Percentiles rank a stretch among this genome's conserved stretches.
Evolutionary conservation across 1,139 yeast species (phyloP).

Genomic region (Pichia sp.): DNA sequence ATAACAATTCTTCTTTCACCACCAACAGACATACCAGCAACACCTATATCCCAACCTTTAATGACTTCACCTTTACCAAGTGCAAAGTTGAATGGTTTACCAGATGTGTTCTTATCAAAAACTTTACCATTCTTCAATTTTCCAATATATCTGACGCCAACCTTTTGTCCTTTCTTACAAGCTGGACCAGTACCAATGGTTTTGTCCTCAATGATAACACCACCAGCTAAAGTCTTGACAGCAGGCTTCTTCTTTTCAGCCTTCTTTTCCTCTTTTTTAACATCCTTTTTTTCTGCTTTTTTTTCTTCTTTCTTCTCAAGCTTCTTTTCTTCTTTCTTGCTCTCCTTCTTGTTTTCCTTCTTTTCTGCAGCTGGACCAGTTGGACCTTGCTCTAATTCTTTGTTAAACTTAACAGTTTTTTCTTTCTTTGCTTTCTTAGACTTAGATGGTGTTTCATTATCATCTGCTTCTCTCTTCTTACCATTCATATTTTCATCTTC

Average conservation of each 20-base stretch:
- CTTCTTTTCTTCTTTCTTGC: slow-evolving; percentile 29
- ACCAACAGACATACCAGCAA: slow-evolving; percentile 96
- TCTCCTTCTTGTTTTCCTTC: slow-evolving; percentile 19
- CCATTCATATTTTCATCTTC: slow-evolving; percentile 35
- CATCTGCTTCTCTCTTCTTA: slow-evolving; percentile 33
- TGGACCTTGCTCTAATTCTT: slow-evolving; percentile 92
- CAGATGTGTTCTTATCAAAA: slow-evolving; percentile 94
- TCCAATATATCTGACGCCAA: slow-evolving; percentile 96
- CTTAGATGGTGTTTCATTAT: slow-evolving; percentile 30
- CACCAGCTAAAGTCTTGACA: slow-evolving; percentile 82
- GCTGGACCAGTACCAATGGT: slow-evolving; percentile 78
- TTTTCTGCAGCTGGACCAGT: slow-evolving; percentile 39
- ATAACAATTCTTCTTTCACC: slow-evolving; percentile 98
- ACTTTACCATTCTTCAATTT: slow-evolving; percentile 93
- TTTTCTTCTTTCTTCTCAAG: slow-evolving; percentile 21
- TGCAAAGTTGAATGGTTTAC: slow-evolving; percentile 87
- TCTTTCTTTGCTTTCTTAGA: slow-evolving; percentile 36
- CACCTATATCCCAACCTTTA: slow-evolving; percentile 98
- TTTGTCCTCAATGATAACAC: slow-evolving; percentile 90
- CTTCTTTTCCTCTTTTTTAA: slow-evolving; percentile 21
- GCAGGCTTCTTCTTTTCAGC: slow-evolving; percentile 38
- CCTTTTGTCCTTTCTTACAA: slow-evolving; percentile 85
- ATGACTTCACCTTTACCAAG: slow-evolving; percentile 98
- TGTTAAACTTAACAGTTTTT: slow-evolving; percentile 75
- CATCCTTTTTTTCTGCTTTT: slow-evolving; percentile 23